Percentiles rank a stretch among this genome's conserved stretches.
Conservation (phyloP, 2,329 filamentous ascomycete species). For the Botrytis aclada region DNA sequence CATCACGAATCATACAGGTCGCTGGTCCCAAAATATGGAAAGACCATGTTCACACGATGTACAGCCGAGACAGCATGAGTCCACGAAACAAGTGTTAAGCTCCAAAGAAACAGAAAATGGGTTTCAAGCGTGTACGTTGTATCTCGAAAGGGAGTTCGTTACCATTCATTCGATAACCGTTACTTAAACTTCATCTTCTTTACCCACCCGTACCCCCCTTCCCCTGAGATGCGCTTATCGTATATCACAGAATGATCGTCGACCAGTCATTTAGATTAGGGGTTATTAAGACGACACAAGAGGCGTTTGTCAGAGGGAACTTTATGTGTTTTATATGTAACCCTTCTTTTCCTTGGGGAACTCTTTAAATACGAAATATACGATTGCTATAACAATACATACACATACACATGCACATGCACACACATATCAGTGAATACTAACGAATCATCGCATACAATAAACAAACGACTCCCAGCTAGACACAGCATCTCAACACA, state of each 20-base stretch:
- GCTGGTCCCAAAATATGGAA: neutral
- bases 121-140: neutral
- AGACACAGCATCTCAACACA: neutral
- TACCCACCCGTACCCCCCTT: neutral
- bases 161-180: neutral
- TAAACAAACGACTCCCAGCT: no score
- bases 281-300: neutral
- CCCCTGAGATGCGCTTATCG: neutral
- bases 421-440: neutral
- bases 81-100: neutral
- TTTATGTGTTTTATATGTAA: neutral
- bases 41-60: neutral
- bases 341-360: neutral
- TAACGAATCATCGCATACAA: neutral
- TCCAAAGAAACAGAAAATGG: neutral
- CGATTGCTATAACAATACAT: neutral
- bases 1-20: neutral
- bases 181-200: neutral
- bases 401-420: neutral
- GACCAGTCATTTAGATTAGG: neutral
- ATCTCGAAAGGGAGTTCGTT: neutral
- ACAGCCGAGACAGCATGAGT: neutral
- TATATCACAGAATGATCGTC: neutral
- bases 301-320: neutral
- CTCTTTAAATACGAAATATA: neutral